phyloP scores from a whole-genome alignment of 2,329 filamentous ascomycete genomes.

The Fusarium setosum region DNA sequence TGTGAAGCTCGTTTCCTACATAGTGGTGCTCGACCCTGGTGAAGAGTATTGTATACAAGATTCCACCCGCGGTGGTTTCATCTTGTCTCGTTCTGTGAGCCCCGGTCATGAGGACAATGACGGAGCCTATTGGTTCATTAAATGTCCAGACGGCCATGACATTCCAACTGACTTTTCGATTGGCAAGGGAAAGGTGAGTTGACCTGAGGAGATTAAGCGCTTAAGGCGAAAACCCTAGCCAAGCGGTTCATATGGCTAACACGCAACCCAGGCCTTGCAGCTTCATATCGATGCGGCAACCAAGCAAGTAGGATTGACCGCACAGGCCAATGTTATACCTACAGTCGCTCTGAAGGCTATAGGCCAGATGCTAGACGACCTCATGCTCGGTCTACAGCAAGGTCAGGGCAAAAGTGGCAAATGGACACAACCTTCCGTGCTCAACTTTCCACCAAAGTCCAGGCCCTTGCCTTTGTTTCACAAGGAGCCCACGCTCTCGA shows the following conservation, averaged over 20 bases:
- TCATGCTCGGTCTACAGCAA: not conserved
- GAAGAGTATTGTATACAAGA: slow-evolving; percentile 16
- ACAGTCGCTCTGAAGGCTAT: not conserved
- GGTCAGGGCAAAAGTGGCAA: not conserved
- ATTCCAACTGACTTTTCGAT: slow-evolving; percentile 17
- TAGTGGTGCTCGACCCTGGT: not conserved
- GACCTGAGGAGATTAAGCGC: no score
- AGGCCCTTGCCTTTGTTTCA: not conserved
- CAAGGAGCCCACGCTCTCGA: not conserved
- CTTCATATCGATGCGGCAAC: not conserved
- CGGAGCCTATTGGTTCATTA: not conserved
- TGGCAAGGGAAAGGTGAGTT: slow-evolving; percentile 11
- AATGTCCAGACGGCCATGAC: not conserved
- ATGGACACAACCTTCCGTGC: slow-evolving; percentile 12
- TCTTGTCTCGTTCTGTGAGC: not conserved
- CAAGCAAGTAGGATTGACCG: not conserved
- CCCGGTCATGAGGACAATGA: not conserved
- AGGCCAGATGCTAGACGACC: slow-evolving; percentile 2
- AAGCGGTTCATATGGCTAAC: not conserved
- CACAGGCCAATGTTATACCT: not conserved
- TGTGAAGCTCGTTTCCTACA: slow-evolving; percentile 1
- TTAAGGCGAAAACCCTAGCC: no score
- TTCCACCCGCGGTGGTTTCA: not conserved
- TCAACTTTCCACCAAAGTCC: slow-evolving; percentile 17
- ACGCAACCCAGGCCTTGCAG: not conserved